Evolutionary conservation across 78 protist genomes (phyloP).

Genomic region (Dictyostelium brefeldianum): DNA sequence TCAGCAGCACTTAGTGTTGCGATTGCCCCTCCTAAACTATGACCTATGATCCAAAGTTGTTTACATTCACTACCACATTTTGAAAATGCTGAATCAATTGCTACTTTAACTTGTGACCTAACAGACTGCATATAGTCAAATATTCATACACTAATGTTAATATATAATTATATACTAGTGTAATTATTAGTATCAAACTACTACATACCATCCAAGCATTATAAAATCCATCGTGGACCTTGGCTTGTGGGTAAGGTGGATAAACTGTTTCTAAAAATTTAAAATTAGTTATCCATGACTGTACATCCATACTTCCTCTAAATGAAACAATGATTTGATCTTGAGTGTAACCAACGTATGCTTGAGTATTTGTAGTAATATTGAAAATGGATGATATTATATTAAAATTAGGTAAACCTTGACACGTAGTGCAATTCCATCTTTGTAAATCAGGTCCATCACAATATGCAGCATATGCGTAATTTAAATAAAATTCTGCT

Average conservation of each 20-base stretch:
- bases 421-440: conserved; percentile 59
- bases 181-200: too few species aligned
- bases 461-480: conserved; percentile 57
- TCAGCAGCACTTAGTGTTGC: conserved; percentile 53
- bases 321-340: conserved; percentile 33
- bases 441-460: background rate
- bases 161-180: too few species aligned
- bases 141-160: background rate
- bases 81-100: background rate
- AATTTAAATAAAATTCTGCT: background rate
- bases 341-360: conserved; percentile 44
- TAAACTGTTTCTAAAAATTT: conserved; percentile 27
- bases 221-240: conserved; percentile 15
- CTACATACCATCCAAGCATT: background rate
- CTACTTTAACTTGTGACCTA: background rate
- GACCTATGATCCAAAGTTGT: conserved; percentile 31
- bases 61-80: conserved; percentile 28
- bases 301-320: conserved; percentile 70
- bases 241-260: conserved; percentile 4
- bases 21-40: conserved; percentile 62
- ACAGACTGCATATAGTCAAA: conserved; percentile 37
- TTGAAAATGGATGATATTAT: conserved; percentile 4
- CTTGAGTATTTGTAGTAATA: conserved; percentile 54
- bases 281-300: conserved; percentile 63
- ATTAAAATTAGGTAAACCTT: background rate